Conservation (phyloP, 2,329 filamentous ascomycete genomes). For the Colletotrichum euphorbiae region DNA sequence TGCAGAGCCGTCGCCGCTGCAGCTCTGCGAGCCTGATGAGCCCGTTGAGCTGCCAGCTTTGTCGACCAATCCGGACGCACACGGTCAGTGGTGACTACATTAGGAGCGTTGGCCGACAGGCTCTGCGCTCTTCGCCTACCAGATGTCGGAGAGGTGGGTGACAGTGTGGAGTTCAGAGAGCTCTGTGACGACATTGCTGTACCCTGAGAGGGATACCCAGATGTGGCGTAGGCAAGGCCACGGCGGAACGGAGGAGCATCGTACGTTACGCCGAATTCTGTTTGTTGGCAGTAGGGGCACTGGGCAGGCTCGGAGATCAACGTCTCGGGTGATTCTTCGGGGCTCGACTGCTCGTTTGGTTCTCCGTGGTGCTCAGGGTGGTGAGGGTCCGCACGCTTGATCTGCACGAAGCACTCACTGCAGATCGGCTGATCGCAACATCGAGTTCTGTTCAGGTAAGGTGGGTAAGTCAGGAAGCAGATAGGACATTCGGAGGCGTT, state of each 20-base stretch:
- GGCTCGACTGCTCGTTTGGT: conserved; percentile 47
- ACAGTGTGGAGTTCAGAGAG: conserved; percentile 74
- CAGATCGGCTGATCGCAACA: conserved; percentile 98
- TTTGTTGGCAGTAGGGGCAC: conserved; percentile 94
- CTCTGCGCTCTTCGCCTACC: conserved; percentile 64
- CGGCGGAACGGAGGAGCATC: conserved; percentile 88
- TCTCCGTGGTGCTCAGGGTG: conserved; percentile 81
- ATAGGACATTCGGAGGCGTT: conserved; percentile 92
- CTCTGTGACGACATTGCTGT: conserved; percentile 90
- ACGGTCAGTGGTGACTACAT: conserved; percentile 91
- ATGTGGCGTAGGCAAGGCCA: conserved; percentile 77
- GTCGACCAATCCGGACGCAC: conserved; percentile 95
- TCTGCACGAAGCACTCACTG: conserved; percentile 98
- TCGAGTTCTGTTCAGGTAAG: conserved; percentile 91
- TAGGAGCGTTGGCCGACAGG: conserved; percentile 83
- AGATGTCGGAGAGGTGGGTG: conserved; percentile 53
- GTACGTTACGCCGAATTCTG: conserved; percentile 97
- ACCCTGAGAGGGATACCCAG: conserved; percentile 63
- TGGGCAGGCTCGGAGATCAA: conserved; percentile 91
- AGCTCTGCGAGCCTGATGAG: conserved; percentile 85
- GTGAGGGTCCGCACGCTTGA: conserved; percentile 93
- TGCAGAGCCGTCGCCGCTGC: conserved; percentile 95
- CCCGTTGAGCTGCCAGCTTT: conserved; percentile 86
- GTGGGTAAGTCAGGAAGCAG: conserved; percentile 95
- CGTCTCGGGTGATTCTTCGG: conserved; percentile 67